Base-by-base conservation (phyloP, 78 protist species). In the Speleostelium caveatum region DNA sequence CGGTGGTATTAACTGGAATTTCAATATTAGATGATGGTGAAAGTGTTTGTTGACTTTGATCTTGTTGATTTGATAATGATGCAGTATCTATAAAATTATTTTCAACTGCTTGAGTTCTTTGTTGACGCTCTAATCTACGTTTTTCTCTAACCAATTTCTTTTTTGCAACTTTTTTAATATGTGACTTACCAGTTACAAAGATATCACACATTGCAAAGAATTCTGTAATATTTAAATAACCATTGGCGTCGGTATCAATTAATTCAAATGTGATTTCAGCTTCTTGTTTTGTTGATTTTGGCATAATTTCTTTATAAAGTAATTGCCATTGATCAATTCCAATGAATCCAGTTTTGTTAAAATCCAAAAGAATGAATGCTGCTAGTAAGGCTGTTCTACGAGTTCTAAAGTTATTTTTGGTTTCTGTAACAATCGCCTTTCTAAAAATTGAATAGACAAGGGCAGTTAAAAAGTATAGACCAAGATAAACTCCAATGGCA, bases 131-230 rank as follows among this genome's bases (percentile, higher is more conserved):
- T n/a, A n/a, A n/a, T n/a, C n/a, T n/a, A n/a, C n/a, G n/a, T 41
- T 45, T 59, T 60, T 39, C 33, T 28, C 39, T 58, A 55, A 17
- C 32, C 24, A 72, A 53, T 42, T 73, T 69, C 33, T 36, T 30
- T 59, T 67, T 58, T 1, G 91, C 79, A 5, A 83, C 24, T 19
- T 59, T 49, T 60, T 42, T 8, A 32, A 83, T 73, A 16, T 59
- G 55, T 45, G 63, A 63, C 56, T 38, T 53, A 21, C 75, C 80
- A 2, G 75, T 39, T 16, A 83, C 62, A 45, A 83, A 83, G 0
- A 83, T 75, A 69, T 83, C 91, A 58, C 91, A 83, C 91, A 83
- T 83, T 19, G 91, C 91, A 83, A 83, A 83, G 45, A 69, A 83
- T 26, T 83, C 91, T 10, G 63, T 36, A 7, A 72, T 58, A 42